Base-by-base conservation (phyloP, 768 basidiomycete genomes). In the Lentinula raphanica region DNA sequence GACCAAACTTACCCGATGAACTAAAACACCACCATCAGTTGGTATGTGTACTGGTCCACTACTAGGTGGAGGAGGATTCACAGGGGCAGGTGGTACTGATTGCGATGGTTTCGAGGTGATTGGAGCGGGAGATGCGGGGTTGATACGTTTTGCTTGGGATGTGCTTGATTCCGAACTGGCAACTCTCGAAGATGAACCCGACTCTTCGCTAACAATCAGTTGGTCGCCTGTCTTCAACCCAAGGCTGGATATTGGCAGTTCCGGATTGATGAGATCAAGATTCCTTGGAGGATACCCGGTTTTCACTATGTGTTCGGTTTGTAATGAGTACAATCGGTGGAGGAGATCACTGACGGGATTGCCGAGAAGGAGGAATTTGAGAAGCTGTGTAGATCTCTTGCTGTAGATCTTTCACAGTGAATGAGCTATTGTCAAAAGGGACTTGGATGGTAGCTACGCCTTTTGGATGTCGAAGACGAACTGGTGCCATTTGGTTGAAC, bases 381-480 rank as follows among this genome's bases (percentile, higher is more conserved):
- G 91, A 84, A 0, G 74, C 70, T 0, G 77, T 68, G 62, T 79
- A 85, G 58, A 98, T 87, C 60, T 86, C 76, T 58, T 86, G 85
- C 66, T 87, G 86, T 0, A 98, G 79, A 62, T 92, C 86, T 56
- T 79, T 80, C 3, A 97, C 86, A 1, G 88, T 87, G 49, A 81
- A 78, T 48, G 72, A 67, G 25, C 76, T 67, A 45, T 64, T 60
- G 56, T 83, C 77, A 62, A 87, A 72, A 58, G 87, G 79, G 36
- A 94, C 71, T 48, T 92, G 79, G 57, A 97, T 75, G 8, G 92
- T 92, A 7, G 86, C 76, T 28, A 91, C 83, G 29, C 94, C 94
- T 66, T 87, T 83, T 13, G 94, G 90, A 71, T 94, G 88, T 60
- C 94, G 82, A 3, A 98, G 75, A 25, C 94, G 87, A 38, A 96